phyloP scores from a whole-genome alignment of 108 stramenopile genomes.

The Nitzschia sp. region DNA sequence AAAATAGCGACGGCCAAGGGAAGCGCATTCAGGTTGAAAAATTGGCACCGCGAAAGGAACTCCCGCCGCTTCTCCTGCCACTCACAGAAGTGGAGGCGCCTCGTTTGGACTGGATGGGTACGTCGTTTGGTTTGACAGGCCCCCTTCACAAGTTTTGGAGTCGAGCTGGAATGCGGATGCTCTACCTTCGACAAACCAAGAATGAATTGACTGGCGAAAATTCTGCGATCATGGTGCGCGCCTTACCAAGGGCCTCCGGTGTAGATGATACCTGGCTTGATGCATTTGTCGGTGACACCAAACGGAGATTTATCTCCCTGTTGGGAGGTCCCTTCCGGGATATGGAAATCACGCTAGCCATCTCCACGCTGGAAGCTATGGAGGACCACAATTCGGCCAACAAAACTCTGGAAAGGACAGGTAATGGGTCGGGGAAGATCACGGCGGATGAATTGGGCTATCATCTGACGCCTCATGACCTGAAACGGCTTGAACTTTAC shows the following conservation, averaged over 20 bases:
- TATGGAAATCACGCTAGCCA: constrained; percentile 79
- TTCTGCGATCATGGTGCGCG: constrained; percentile 91
- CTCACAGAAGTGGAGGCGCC: constrained; percentile 85
- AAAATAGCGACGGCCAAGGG: constrained; percentile 14
- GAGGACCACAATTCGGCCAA: constrained; percentile 35
- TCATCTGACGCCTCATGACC: constrained; percentile 91
- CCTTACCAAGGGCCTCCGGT: constrained; percentile 77
- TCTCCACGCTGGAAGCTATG: constrained; percentile 73
- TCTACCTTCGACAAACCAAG: constrained; percentile 97
- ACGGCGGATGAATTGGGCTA: constrained; percentile 80
- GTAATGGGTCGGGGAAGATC: constrained; percentile 52
- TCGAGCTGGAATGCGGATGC: constrained; percentile 82
- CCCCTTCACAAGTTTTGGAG: constrained; percentile 94
- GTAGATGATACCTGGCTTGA: constrained; percentile 89
- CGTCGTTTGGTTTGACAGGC: constrained; percentile 94
- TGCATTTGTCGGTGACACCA: constrained; percentile 92
- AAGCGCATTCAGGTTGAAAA: constrained; percentile 77
- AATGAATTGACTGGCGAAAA: constrained; percentile 99
- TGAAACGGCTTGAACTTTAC: constrained; percentile 96
- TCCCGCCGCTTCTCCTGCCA: constrained; percentile 94
- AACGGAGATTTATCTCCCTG: constrained; percentile 84
- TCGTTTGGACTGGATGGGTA: constrained; percentile 96
- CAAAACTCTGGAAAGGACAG: constrained; percentile 41
- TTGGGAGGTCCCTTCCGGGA: constrained; percentile 85
- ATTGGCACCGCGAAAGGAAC: constrained; percentile 90